phyloP scores from a whole-genome alignment of 2,329 filamentous ascomycete genomes.

The Cladophialophora carrionii region DNA sequence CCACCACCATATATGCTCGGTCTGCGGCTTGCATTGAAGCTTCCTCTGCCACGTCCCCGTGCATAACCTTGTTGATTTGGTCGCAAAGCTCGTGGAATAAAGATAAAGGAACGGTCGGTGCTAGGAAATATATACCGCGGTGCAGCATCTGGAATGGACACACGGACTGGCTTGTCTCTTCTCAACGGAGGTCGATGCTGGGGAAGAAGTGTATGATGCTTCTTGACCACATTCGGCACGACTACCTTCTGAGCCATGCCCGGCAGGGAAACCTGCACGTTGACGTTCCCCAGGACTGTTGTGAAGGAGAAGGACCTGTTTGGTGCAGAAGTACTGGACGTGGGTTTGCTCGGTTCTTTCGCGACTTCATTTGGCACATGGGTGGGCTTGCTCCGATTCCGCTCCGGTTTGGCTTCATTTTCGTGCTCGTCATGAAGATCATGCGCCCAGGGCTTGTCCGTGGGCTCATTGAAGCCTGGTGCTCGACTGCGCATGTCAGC shows the following conservation, averaged over 20 bases:
- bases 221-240: slow-evolving; percentile 77
- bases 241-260: slow-evolving; percentile 71
- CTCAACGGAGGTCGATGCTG: slow-evolving; percentile 92
- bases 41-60: slow-evolving; percentile 70
- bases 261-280: slow-evolving; percentile 79
- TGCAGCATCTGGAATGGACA: slow-evolving; percentile 76
- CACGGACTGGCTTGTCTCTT: slow-evolving; percentile 92
- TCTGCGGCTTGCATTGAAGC: slow-evolving; percentile 70
- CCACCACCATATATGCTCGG: slow-evolving; percentile 86
- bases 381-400: slow-evolving; percentile 39
- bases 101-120: slow-evolving; percentile 90
- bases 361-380: slow-evolving; percentile 28
- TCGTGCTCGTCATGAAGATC: slow-evolving; percentile 77
- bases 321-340: slow-evolving; percentile 54
- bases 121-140: slow-evolving; percentile 91
- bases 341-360: slow-evolving; percentile 18
- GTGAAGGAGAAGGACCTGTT: slow-evolving; percentile 82
- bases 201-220: slow-evolving; percentile 89
- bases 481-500: slow-evolving; percentile 23
- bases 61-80: slow-evolving; percentile 83
- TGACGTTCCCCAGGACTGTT: slow-evolving; percentile 79
- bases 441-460: slow-evolving; percentile 70
- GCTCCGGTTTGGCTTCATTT: slow-evolving; percentile 40
- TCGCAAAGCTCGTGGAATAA: slow-evolving; percentile 90
- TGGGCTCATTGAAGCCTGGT: slow-evolving; percentile 37